Base-by-base conservation (phyloP, 2,329 filamentous ascomycete genomes). In the Xylaria sp. region DNA sequence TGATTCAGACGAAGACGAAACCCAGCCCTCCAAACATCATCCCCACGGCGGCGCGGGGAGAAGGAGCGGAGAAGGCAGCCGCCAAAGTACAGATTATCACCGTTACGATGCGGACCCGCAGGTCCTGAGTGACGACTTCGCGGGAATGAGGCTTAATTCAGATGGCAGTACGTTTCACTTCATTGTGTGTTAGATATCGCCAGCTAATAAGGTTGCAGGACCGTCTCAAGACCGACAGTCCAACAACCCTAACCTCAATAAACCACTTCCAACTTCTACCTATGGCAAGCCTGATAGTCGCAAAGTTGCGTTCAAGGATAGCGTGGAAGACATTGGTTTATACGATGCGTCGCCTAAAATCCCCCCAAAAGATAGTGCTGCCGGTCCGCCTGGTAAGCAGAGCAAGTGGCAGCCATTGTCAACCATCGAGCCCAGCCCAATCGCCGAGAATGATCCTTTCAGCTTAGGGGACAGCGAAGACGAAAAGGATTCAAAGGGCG, bases 391-490 rank as follows among this genome's bases (percentile, higher is more conserved):
- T n/a, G 84, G 85, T 72, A 96, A 94, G 82, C 81, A 88, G 54
- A 97, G 94, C 87, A 99, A 99, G 83, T 99, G 96, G 96, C 95
- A 99, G 80, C 95, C 96, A 10, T 83, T 99, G 74, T 93, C 94
- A 13, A 87, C 91, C 0, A 89, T 97, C 15, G 93, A 97, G 72
- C 93, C 94, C 0, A 91, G 88, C 71, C 94, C 95, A 15, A 92
- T 97, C 70, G 86, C 88, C 20, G 94, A 98, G 74, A 95, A 97
- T 75, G 96, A 99, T 77, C 96, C 96, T 0, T 99, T 99, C 82
- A 97, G 94, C 76, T 86, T 99, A 15, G 96, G 96, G 5, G 95
- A 98, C 75, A 97, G 93, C 76, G 95, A 98, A 74, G 94, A 97
- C 73, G 96, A 99, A 80, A 92, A 92, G 74, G 93, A 94, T 62